A percentile compares a stretch with the other conserved stretches of the same genome.
Evolutionary conservation across 73 alveolate genomes (phyloP).

Genomic region (Paramecium sexaurelia): DNA sequence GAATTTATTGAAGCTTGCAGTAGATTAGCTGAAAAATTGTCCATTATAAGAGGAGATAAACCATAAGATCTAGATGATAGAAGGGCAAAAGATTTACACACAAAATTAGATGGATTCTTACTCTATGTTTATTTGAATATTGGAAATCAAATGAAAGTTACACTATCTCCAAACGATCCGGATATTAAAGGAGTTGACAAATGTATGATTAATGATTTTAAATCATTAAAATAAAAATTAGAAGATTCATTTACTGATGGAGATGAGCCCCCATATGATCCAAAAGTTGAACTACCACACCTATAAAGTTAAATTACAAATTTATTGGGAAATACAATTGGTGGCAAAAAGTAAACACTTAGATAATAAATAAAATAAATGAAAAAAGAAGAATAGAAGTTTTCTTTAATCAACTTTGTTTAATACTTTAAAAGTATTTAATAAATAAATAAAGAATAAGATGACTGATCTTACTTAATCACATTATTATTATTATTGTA

Average conservation of each 20-base stretch:
- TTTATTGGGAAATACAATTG: background rate
- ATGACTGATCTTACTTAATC: background rate
- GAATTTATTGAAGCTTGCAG: slow-evolving; percentile 26
- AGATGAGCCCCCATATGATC: slow-evolving; percentile 44
- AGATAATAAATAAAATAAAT: background rate
- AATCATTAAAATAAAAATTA: background rate
- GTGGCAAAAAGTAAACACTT: background rate
- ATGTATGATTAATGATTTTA: slow-evolving; percentile 51
- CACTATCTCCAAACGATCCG: background rate
- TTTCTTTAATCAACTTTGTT: background rate
- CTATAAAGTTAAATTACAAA: background rate
- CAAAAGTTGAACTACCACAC: slow-evolving; percentile 32
- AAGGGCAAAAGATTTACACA: slow-evolving; percentile 3
- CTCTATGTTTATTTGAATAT: background rate
- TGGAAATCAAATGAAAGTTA: slow-evolving; percentile 2
- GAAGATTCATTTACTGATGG: slow-evolving; percentile 52
- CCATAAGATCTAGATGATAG: slow-evolving; percentile 33
- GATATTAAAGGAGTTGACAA: slow-evolving; percentile 23
- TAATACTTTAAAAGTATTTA: background rate
- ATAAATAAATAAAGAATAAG: background rate
- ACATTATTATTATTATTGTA: background rate
- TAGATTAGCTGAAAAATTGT: slow-evolving; percentile 22
- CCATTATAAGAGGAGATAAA: slow-evolving; percentile 35
- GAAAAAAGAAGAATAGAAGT: background rate
- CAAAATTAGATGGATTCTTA: slow-evolving; percentile 2